Base-by-base conservation (phyloP, 306 rosid genomes). In the Cicer cuneatum region DNA sequence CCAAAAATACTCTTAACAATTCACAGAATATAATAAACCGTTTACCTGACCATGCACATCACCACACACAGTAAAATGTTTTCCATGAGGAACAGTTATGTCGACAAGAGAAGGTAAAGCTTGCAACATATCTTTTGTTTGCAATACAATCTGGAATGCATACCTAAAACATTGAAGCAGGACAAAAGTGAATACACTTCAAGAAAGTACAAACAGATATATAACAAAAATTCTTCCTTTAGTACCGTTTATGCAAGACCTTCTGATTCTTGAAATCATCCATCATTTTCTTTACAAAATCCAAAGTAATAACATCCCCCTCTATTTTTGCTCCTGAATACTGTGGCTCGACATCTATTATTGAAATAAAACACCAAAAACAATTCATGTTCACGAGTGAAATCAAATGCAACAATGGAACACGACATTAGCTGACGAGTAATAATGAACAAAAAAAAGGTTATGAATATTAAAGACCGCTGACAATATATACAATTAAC, bases 31-130 rank as follows among this genome's bases (percentile, higher is more conserved):
- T 16, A 75, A 79, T 14, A 75, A 79, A 54, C 45, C 70, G 72
- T 65, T 69, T 87, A 95, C 98, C 98, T 95, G 99, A 67, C 99
- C 99, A 83, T 95, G 99, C 73, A 95, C 99, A 69, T 95, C 99
- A 10, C 99, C 99, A 64, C 99, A 95, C 74, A 95, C 97, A 66
- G 98, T 95, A 78, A 95, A 90, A 82, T 84, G 97, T 40, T 84
- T 90, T 69, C 98, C 97, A 9, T 86, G 75, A 6, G 87, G 97
- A 82, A 95, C 82, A 65, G 69, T 75, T 75, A 95, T 73, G 75
- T 95, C 98, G 45, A 92, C 99, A 46, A 95, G 94, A 76, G 99
- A 92, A 77, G 99, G 98, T 80, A 92, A 83, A 71, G 85, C 85
- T 69, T 75, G 89, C 86, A 95, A 74, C 76, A 87, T 75, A 65